Evolutionary conservation across 805 yeast species (phyloP).

Genomic region (Starmerella apis): DNA sequence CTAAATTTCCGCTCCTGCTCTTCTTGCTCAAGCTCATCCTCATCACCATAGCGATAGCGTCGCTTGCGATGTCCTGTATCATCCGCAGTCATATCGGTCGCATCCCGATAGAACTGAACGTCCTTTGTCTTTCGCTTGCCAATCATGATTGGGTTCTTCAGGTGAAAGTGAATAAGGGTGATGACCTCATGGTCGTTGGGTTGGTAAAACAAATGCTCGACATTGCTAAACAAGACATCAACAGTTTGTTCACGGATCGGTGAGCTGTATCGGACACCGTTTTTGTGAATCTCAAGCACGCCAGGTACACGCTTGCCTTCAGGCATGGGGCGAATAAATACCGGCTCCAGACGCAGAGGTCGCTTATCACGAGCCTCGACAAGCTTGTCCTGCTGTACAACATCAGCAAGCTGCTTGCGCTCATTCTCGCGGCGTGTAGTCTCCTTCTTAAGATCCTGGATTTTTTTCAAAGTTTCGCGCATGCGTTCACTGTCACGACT

Average conservation of each 20-base stretch:
- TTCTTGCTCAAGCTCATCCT: slow-evolving; percentile 95
- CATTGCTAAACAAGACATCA: slow-evolving; percentile 79
- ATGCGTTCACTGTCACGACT: slow-evolving; percentile 85
- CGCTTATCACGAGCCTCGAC: slow-evolving; percentile 74
- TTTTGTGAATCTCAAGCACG: slow-evolving; percentile 79
- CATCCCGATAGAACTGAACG: slow-evolving; percentile 93
- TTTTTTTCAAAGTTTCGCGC: slow-evolving; percentile 78
- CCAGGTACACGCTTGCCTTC: slow-evolving; percentile 96
- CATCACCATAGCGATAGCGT: slow-evolving; percentile 83
- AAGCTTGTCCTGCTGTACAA: slow-evolving; percentile 80
- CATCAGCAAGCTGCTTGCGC: slow-evolving; percentile 84
- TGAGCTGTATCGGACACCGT: slow-evolving; percentile 89
- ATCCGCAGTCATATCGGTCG: slow-evolving; percentile 89
- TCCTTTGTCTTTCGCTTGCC: slow-evolving; percentile 94
- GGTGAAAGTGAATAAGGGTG: slow-evolving; percentile 83
- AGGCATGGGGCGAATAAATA: slow-evolving; percentile 88
- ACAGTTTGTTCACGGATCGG: slow-evolving; percentile 75
- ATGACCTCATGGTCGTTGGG: slow-evolving; percentile 91
- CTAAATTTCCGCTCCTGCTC: slow-evolving; percentile 95
- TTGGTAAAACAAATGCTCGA: slow-evolving; percentile 88
- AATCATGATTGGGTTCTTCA: slow-evolving; percentile 85
- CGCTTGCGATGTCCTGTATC: slow-evolving; percentile 94
- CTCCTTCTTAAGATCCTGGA: slow-evolving; percentile 84
- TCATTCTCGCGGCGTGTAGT: slow-evolving; percentile 85
- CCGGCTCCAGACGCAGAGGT: slow-evolving; percentile 75